These are phyloP conservation scores for Asclepias syriaca DNA, from an alignment of 257 asterid genomes.

Conservation along the genomic window DNA sequence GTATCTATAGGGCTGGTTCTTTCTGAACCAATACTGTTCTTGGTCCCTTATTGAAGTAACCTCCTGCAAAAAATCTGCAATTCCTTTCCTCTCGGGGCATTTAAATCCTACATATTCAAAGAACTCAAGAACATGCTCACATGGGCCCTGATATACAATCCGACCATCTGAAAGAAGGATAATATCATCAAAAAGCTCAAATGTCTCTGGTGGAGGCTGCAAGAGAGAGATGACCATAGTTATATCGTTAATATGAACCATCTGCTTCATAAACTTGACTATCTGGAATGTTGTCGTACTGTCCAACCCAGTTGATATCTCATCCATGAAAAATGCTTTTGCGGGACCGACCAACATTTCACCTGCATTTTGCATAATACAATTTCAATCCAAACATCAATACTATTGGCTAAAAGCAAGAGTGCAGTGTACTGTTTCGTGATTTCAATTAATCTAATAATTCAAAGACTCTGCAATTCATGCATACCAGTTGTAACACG, in stretches of 20 bases:
- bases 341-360: conserved; percentile 96
- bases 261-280: conserved; percentile 68
- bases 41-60: conserved; percentile 81
- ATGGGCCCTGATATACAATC: conserved; percentile 77
- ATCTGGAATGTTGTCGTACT: conserved; percentile 88
- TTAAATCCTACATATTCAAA: conserved; percentile 60
- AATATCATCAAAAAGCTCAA: conserved; percentile 67
- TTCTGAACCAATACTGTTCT: conserved; percentile 68
- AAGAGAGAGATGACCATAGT: conserved; percentile 73
- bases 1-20: conserved; percentile 42
- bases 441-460: background rate
- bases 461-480: background rate
- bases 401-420: background rate
- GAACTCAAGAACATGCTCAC: conserved; percentile 57
- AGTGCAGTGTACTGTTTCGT: background rate
- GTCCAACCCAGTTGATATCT: conserved; percentile 80
- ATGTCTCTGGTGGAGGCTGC: conserved; percentile 76
- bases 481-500: conserved; percentile 79
- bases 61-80: conserved; percentile 81
- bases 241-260: conserved; percentile 69
- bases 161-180: conserved; percentile 71
- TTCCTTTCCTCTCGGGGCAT: conserved; percentile 82
- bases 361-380: conserved; percentile 31
- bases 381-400: background rate
- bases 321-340: conserved; percentile 89